Evolutionary conservation across 2,329 filamentous ascomycete genomes (phyloP), one percentile per base, ranked within the genome.

Genomic region (Penicillium olsonii): DNA sequence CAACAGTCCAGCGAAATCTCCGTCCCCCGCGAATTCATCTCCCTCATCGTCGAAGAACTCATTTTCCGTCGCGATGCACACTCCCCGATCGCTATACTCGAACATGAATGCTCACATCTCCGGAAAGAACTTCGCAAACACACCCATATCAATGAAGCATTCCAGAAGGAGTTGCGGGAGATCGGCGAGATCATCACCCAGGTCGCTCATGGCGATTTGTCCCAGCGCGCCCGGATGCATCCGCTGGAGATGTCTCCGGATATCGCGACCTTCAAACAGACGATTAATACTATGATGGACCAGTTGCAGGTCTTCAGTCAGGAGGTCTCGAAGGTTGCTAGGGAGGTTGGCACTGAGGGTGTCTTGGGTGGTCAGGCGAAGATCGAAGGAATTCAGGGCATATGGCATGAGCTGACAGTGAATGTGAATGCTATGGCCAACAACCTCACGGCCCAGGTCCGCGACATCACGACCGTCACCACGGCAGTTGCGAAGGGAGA

Each of bases 391-490:
- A 88, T 91, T 15, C 84, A 89, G 75, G 87, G 87, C 72, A 90
- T 90, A 80, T 91, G 87, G 87, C 90, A 88, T 66, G 87, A 90
- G 61, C 73, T 91, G 59, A 91, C 88, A 1, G 85, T 90, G 65
- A 91, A 90, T 63, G 87, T 90, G 63, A 90, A 90, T 63, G 87
- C 87, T 60, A 91, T 91, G 87, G 87, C 87, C 65, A 88, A 90
- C 68, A 91, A 91, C 63, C 75, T 91, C 51, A 91, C 87, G 18
- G 90, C 87, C n/a, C 87, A 91, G 76, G 87, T 96, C 57, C 86
- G 92, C 70, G 92, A 96, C 69, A 96, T 96, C 70, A 94, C 92
- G 61, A 83, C 78, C 51, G 84, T 86, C 54, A 84, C 84, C 53
- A 85, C 83, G n/a, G 82, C 83, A 19, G 83, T 86, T 48, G 83